These are phyloP conservation scores for Candida pseudoviswanathii DNA, from an alignment of 1,139 yeast genomes.

Conservation along the genomic window DNA sequence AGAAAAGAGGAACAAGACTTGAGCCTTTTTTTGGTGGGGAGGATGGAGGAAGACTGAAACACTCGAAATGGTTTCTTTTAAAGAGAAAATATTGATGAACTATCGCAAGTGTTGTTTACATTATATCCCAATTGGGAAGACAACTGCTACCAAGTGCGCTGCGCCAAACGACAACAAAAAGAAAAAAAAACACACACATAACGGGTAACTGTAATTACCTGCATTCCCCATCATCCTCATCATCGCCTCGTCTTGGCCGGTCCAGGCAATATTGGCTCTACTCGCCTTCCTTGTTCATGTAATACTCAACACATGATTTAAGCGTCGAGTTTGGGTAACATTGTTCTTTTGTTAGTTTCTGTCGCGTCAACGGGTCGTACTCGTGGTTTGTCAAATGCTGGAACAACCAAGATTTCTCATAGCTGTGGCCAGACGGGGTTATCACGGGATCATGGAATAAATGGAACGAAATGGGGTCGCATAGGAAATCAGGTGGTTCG, in stretches of 20 bases:
- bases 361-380: conserved; percentile 43
- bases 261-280: too few relatives aligned
- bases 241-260: too few relatives aligned
- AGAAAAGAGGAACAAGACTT: not conserved
- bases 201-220: too few relatives aligned
- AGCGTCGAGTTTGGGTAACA: conserved; percentile 22
- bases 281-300: not conserved
- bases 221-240: not conserved
- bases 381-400: conserved; percentile 38
- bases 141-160: not conserved
- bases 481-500: conserved; percentile 44
- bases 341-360: conserved; percentile 20
- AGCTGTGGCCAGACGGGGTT: conserved; percentile 49
- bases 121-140: conserved; percentile 3
- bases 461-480: conserved; percentile 51
- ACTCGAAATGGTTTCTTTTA: not conserved
- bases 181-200: not conserved
- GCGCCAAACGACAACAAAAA: not conserved
- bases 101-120: conserved; percentile 1
- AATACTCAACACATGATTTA: conserved; percentile 14
- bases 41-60: too few relatives aligned
- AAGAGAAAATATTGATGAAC: not conserved
- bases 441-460: conserved; percentile 48
- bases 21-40: too few relatives aligned
- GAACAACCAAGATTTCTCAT: conserved; percentile 41